phyloP scores from a whole-genome alignment of 106 monocot genomes.

The Dactylorhiza incarnata region DNA sequence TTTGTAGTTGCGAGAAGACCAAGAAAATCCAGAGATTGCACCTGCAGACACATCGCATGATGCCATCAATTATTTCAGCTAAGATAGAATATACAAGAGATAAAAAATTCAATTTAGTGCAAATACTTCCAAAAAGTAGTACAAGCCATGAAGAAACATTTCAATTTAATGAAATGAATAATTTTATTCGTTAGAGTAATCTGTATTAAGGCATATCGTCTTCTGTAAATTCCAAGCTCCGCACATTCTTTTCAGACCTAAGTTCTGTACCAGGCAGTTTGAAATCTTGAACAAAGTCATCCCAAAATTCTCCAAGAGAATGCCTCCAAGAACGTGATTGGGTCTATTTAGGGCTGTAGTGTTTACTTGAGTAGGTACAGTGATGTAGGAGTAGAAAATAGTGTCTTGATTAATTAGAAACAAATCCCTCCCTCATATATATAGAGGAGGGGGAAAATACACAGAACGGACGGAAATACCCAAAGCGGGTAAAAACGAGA shows the following conservation, averaged over 20 bases:
- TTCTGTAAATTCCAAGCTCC: not conserved
- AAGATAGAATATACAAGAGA: not conserved
- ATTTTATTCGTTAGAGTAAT: not conserved
- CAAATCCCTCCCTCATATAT: too few relatives aligned
- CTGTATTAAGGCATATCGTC: not conserved
- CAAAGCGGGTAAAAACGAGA: too few relatives aligned
- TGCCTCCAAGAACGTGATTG: too few relatives aligned
- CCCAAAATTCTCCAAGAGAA: too few relatives aligned
- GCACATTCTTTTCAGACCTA: not conserved
- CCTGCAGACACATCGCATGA: slow-evolving; percentile 19
- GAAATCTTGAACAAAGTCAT: not conserved
- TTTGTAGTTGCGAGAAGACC: slow-evolving; percentile 31
- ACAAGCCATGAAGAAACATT: not conserved
- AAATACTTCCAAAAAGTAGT: not conserved
- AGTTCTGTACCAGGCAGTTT: not conserved
- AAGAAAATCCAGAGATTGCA: slow-evolving; percentile 43
- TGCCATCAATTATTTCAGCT: not conserved
- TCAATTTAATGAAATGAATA: not conserved
- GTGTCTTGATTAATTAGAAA: too few relatives aligned
- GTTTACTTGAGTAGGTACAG: too few relatives aligned
- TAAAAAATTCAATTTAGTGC: not conserved
- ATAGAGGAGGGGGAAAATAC: too few relatives aligned
- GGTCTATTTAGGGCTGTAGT: too few relatives aligned
- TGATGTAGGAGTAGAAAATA: too few relatives aligned
- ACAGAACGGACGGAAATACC: too few relatives aligned